These are phyloP conservation scores for Sesbania bispinosa DNA, from an alignment of 306 rosid species.

Conservation along the genomic window DNA sequence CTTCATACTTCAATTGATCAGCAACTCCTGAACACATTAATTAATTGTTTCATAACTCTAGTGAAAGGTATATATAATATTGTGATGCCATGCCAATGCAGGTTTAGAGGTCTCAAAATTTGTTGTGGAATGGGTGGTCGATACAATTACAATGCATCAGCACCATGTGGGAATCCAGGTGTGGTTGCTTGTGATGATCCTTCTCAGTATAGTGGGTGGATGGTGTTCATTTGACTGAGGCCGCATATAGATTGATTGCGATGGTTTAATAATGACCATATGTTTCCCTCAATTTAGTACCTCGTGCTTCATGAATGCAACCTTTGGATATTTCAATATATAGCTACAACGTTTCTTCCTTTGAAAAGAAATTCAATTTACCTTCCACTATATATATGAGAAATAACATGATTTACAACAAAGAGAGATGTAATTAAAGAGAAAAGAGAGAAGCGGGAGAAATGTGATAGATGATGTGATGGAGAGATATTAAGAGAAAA, in stretches of 20 bases:
- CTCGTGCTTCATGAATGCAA: not conserved
- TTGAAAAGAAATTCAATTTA: no score
- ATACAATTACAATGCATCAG: constrained; percentile 27
- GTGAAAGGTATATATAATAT: not conserved
- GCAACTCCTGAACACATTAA: not conserved
- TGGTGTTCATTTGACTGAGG: constrained; percentile 62
- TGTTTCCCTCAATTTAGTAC: constrained; percentile 20
- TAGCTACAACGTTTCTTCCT: not conserved
- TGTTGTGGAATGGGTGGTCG: constrained; percentile 41
- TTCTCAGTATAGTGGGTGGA: constrained; percentile 44
- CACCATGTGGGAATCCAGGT: not conserved
- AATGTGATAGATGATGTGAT: no score
- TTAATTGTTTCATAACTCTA: not conserved
- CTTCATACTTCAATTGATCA: no score
- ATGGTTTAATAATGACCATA: constrained; percentile 22
- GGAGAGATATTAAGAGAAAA: no score
- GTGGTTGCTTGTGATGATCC: constrained; percentile 41
- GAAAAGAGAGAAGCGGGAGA: no score
- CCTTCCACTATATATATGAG: no score
- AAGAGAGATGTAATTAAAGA: no score
- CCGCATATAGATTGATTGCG: constrained; percentile 49
- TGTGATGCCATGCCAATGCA: constrained; percentile 4
- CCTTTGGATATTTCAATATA: not conserved
- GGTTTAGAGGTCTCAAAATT: constrained; percentile 20
- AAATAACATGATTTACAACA: no score